phyloP scores from a whole-genome alignment of 495 filamentous ascomycete species.

The Podospora appendiculata region DNA sequence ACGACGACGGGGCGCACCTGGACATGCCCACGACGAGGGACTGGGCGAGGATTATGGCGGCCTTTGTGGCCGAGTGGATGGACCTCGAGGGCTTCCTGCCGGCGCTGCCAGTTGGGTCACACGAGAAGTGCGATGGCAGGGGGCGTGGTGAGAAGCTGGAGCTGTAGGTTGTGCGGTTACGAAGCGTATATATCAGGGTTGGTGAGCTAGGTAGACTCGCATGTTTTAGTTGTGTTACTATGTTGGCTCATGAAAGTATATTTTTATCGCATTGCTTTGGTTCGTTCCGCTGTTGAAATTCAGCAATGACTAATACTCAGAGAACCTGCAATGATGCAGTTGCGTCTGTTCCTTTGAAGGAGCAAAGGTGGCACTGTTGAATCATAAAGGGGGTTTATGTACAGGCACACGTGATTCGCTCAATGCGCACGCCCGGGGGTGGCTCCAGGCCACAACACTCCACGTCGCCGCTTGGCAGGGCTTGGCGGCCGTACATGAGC shows the following conservation, averaged over 20 bases:
- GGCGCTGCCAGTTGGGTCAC: not conserved
- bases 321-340: too few species aligned
- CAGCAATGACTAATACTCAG: too few species aligned
- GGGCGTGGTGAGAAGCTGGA: slow-evolving; percentile 13
- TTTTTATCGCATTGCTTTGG: too few species aligned
- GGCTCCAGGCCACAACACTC: not conserved
- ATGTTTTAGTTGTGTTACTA: too few species aligned
- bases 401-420: not conserved
- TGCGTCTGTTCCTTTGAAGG: too few species aligned
- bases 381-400: too few species aligned
- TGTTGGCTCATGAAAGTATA: too few species aligned
- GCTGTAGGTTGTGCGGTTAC: slow-evolving; percentile 4
- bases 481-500: slow-evolving; percentile 1
- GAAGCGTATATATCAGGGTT: too few species aligned
- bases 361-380: too few species aligned
- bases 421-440: not conserved
- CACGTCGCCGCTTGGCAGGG: not conserved
- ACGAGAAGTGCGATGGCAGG: not conserved
- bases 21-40: slow-evolving; percentile 79
- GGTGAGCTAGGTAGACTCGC: too few species aligned
- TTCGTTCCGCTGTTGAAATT: too few species aligned
- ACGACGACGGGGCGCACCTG: slow-evolving; percentile 81
- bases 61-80: slow-evolving; percentile 91
- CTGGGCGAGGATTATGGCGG: slow-evolving; percentile 74
- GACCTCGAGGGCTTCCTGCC: slow-evolving; percentile 68